These are phyloP conservation scores for Rosa persica DNA, from an alignment of 306 rosid species.

Conservation along the genomic window DNA sequence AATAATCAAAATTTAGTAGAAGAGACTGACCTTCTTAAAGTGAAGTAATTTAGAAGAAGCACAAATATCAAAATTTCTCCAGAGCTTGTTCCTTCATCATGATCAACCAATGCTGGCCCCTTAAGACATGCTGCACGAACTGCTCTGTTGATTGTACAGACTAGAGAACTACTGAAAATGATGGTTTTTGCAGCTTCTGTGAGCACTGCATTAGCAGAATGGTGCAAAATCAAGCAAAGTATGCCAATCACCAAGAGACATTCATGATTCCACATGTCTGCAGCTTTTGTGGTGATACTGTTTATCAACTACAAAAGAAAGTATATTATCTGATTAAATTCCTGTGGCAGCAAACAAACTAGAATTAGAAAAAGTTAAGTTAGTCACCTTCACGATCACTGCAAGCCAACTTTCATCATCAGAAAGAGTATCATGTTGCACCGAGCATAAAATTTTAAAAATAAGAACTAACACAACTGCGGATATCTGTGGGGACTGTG, in stretches of 20 bases:
- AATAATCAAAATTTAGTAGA: not conserved
- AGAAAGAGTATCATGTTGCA: conserved; percentile 53
- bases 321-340: conserved; percentile 7
- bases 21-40: conserved; percentile 54
- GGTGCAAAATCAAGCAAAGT: conserved; percentile 72
- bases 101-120: conserved; percentile 81
- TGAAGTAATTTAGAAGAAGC: conserved; percentile 69
- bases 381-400: conserved; percentile 62
- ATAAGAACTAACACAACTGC: conserved; percentile 47
- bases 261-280: conserved; percentile 49
- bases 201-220: conserved; percentile 56
- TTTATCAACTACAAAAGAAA: conserved; percentile 60
- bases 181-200: conserved; percentile 72
- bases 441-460: conserved; percentile 55
- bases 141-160: conserved; percentile 46
- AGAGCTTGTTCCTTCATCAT: conserved; percentile 52
- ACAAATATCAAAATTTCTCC: conserved; percentile 58
- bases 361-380: conserved; percentile 17
- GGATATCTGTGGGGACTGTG: conserved; percentile 43
- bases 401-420: conserved; percentile 70
- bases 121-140: conserved; percentile 56
- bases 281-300: conserved; percentile 36
- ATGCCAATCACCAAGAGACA: conserved; percentile 58
- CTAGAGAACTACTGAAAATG: conserved; percentile 52
- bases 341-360: not conserved